These are phyloP conservation scores for Nicotiana obtusifolia DNA, from an alignment of 257 asterid genomes.

Conservation along the genomic window DNA sequence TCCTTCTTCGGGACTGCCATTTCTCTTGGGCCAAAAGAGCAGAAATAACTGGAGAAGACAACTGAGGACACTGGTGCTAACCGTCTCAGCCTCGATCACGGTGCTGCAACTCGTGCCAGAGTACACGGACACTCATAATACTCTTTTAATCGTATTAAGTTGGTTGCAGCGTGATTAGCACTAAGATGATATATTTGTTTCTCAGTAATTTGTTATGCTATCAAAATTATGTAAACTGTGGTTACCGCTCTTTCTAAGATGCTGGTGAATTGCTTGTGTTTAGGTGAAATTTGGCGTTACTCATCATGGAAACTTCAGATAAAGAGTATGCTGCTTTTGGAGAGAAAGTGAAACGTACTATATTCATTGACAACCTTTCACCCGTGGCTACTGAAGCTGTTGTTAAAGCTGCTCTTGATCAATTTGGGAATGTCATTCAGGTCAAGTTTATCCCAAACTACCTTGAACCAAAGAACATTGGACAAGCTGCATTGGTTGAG, in stretches of 20 bases:
- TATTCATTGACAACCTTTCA: slow-evolving; percentile 56
- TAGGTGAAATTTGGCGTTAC: neutral
- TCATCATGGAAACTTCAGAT: slow-evolving; percentile 28
- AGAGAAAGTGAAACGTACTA: slow-evolving; percentile 56
- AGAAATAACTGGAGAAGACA: neutral
- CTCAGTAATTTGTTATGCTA: neutral
- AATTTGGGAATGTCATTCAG: slow-evolving; percentile 58
- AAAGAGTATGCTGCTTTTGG: slow-evolving; percentile 51
- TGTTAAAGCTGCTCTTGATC: slow-evolving; percentile 59
- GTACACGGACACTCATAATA: neutral
- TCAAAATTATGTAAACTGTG: neutral
- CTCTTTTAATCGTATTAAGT: neutral
- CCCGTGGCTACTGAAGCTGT: slow-evolving; percentile 53
- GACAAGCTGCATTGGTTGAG: slow-evolving; percentile 70
- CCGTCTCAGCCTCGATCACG: neutral
- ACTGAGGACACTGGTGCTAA: neutral
- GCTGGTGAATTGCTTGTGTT: neutral
- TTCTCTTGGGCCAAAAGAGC: neutral
- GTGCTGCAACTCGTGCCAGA: neutral
- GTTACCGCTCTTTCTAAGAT: neutral
- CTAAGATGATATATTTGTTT: neutral
- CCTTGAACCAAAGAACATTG: slow-evolving; percentile 32
- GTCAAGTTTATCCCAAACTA: slow-evolving; percentile 54
- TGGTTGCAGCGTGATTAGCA: neutral
- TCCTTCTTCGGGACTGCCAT: neutral